Percentiles rank a stretch among this genome's conserved stretches.
These are phyloP conservation scores for Pseudozyma sp. DNA, from an alignment of 1,284 basidiomycete genomes.

Conservation along the genomic window DNA sequence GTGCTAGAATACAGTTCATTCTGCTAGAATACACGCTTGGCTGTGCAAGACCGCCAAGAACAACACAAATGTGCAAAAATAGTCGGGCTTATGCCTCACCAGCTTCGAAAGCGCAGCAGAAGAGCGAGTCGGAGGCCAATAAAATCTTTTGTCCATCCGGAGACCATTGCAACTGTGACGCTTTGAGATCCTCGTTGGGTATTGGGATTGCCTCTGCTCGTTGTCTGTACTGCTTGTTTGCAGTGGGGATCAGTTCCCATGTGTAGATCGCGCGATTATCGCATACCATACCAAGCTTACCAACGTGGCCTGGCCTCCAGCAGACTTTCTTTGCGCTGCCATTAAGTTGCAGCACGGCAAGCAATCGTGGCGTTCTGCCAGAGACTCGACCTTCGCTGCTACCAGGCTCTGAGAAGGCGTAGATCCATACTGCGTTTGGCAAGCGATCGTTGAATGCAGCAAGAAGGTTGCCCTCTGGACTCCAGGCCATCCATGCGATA, in stretches of 20 bases:
- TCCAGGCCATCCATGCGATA: constrained; percentile 50
- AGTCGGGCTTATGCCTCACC: constrained; percentile 11
- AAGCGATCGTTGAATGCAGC: constrained; percentile 71
- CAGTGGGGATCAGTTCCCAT: constrained; percentile 74
- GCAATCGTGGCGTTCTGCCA: constrained; percentile 72
- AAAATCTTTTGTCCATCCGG: constrained; percentile 83
- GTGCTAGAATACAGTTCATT: constrained; percentile 14
- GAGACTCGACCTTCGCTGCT: constrained; percentile 68
- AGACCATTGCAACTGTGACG: constrained; percentile 80
- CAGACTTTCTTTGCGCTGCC: constrained; percentile 75
- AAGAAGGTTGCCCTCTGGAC: constrained; percentile 49
- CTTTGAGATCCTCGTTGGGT: constrained; percentile 50
- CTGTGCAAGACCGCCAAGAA: neutral
- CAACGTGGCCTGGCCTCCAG: constrained; percentile 81
- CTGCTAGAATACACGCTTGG: constrained; percentile 19
- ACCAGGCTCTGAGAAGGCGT: constrained; percentile 74
- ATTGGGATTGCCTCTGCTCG: constrained; percentile 53
- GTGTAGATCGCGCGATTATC: constrained; percentile 78
- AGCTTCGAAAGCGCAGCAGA: constrained; percentile 76
- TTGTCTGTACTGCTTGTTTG: constrained; percentile 19
- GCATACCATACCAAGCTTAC: constrained; percentile 78
- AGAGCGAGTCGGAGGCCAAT: constrained; percentile 78
- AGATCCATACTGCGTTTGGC: constrained; percentile 75
- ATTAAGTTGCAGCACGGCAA: constrained; percentile 77
- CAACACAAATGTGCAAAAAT: neutral